phyloP scores from a whole-genome alignment of 2,329 filamentous ascomycete species.

The Colletotrichum destructivum region DNA sequence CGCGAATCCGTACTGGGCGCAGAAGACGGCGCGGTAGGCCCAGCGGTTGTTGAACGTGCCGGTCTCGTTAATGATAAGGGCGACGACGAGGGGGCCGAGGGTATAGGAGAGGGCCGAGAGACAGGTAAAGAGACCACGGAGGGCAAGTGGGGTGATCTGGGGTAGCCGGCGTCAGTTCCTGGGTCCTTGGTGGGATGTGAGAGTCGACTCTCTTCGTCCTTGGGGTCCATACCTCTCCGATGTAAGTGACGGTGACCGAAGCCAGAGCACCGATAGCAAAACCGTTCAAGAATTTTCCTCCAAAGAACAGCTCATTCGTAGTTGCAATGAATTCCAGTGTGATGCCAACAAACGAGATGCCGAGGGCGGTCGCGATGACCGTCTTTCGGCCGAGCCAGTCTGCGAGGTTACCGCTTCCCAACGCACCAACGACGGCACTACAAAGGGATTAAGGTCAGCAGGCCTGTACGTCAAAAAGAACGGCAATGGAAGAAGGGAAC shows the following conservation, averaged over 20 bases:
- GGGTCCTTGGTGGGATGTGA: slow-evolving; percentile 2
- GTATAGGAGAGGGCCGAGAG: slow-evolving; percentile 46
- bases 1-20: slow-evolving; percentile 53
- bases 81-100: slow-evolving; percentile 49
- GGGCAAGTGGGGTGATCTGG: slow-evolving; percentile 50
- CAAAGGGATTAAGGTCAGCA: slow-evolving; percentile 18
- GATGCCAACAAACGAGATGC: slow-evolving; percentile 55
- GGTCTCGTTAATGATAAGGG: slow-evolving; percentile 52
- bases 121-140: slow-evolving; percentile 49
- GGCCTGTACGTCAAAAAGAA: no score
- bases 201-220: neutral
- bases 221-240: slow-evolving; percentile 48
- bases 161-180: slow-evolving; percentile 47
- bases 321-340: slow-evolving; percentile 59
- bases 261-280: slow-evolving; percentile 52
- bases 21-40: slow-evolving; percentile 53
- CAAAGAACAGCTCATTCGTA: slow-evolving; percentile 57
- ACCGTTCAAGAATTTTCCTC: slow-evolving; percentile 60
- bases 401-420: slow-evolving; percentile 50
- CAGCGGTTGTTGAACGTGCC: slow-evolving; percentile 48
- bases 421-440: slow-evolving; percentile 48
- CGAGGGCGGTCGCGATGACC: slow-evolving; percentile 51
- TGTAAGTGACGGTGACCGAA: slow-evolving; percentile 49
- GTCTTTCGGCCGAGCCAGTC: slow-evolving; percentile 52
- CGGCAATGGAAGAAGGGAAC: no score